Percentiles rank a stretch among this genome's conserved stretches.
Evolutionary conservation across 495 filamentous ascomycete species (phyloP).

Genomic region (Lophium mytilinum): DNA sequence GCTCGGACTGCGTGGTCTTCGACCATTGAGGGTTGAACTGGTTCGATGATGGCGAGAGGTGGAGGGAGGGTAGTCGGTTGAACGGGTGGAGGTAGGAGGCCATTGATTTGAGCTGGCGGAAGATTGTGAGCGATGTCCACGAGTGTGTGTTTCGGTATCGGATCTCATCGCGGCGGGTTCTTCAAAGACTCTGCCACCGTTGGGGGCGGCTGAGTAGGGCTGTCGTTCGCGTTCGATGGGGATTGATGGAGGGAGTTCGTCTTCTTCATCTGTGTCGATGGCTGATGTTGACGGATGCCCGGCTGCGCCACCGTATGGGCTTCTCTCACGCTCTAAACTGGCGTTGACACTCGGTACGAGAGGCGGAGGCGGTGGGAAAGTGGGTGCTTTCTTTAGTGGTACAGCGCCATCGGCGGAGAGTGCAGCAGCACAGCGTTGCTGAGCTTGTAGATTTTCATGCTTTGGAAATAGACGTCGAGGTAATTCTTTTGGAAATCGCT

Average conservation of each 20-base stretch:
- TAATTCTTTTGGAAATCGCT: slow-evolving; percentile 73
- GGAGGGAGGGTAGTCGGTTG: background rate
- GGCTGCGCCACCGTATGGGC: slow-evolving; percentile 37
- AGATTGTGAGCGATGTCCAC: slow-evolving; percentile 16
- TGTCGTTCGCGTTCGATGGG: slow-evolving; percentile 57
- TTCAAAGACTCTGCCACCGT: slow-evolving; percentile 48
- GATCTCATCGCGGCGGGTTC: slow-evolving; percentile 20
- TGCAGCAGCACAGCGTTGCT: slow-evolving; percentile 30
- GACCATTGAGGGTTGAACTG: slow-evolving; percentile 9
- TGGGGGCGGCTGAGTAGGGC: slow-evolving; percentile 50
- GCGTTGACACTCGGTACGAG: slow-evolving; percentile 1
- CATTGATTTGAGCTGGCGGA: slow-evolving; percentile 14
- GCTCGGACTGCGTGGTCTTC: slow-evolving; percentile 18
- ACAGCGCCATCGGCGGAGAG: slow-evolving; percentile 22
- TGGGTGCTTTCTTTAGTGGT: slow-evolving; percentile 21
- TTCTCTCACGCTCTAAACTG: slow-evolving; percentile 44
- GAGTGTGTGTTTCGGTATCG: slow-evolving; percentile 4
- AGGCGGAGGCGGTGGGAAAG: slow-evolving; percentile 24
- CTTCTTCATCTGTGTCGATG: slow-evolving; percentile 39
- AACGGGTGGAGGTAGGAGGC: background rate
- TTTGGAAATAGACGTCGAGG: slow-evolving; percentile 63
- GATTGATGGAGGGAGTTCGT: slow-evolving; percentile 36
- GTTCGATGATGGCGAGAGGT: slow-evolving; percentile 13
- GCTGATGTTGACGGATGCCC: slow-evolving; percentile 26
- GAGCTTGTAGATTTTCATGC: slow-evolving; percentile 25